Evolutionary conservation across 768 basidiomycete genomes (phyloP), one percentile per base, ranked within the genome.

Genomic region (Tricholomella constricta): DNA sequence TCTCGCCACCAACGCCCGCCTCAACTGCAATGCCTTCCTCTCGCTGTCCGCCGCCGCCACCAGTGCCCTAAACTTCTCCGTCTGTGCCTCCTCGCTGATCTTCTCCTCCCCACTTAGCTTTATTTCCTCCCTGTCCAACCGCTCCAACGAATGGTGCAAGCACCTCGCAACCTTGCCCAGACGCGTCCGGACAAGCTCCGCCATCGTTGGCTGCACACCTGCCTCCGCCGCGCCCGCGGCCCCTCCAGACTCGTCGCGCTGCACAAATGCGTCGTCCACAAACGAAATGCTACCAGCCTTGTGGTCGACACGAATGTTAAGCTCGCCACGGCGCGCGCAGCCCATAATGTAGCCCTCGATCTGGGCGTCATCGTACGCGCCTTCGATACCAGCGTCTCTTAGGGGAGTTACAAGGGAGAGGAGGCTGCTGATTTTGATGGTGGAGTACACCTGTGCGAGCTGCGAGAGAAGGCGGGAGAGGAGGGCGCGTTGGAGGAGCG

Each of bases 341-440:
- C 88, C 86, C 90, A 97, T 96, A 57, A 98, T 74, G 70, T 96
- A 98, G 4, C 89, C 88, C 71, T 98, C 94, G 58, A 88, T 77
- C 66, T 88, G 85, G 55, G 88, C 85, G n/a, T 84, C 81, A 54
- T 88, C 84, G 69, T 84, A 89, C 35, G 76, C 71, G 4, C 76
- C 77, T 32, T 79, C 73, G 31, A 81, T 64, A 6, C 75, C 79
- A 2, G 75, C 74, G 11, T 81, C 82, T 48, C 78, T 79, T 17
- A 92, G 75, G 36, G 96, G 94, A 1, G 82, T 79, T 43, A 91
- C 88, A 50, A 99, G 85, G 17, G 83, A 76, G 40, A 92, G 78
- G 38, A 98, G 78, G 61, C 87, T 86, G 54, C 77, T 75, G 53
- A 98, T 83, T 58, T 84, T 86, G 75, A 98, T 85, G 11, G 88